Evolutionary conservation across 495 filamentous ascomycete species (phyloP).

Genomic region (Aspergillus ostianus): DNA sequence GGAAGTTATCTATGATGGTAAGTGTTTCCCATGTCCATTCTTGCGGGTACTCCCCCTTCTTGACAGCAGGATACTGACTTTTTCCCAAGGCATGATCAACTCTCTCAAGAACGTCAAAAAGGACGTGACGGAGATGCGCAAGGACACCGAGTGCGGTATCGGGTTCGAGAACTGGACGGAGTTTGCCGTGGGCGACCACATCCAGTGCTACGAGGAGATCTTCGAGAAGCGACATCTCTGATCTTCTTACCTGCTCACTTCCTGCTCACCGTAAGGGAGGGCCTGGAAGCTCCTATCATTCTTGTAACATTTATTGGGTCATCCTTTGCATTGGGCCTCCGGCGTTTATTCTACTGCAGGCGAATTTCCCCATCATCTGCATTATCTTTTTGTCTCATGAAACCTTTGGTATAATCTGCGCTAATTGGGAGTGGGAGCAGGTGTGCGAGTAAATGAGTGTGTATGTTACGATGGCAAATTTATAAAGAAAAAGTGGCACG

Average conservation of each 20-base stretch:
- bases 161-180: constrained; percentile 76
- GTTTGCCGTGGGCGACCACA: constrained; percentile 76
- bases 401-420: too few relatives aligned
- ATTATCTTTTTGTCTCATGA: neutral
- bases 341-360: constrained; percentile 61
- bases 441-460: neutral
- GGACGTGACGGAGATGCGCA: constrained; percentile 81
- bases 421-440: neutral
- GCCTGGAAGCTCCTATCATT: neutral
- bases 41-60: neutral
- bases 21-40: constrained; percentile 27
- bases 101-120: constrained; percentile 92
- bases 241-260: constrained; percentile 9
- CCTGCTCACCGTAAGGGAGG: neutral
- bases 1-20: constrained; percentile 77
- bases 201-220: constrained; percentile 83
- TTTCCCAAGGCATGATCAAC: constrained; percentile 63
- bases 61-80: neutral
- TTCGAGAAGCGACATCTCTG: constrained; percentile 62
- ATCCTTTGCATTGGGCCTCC: constrained; percentile 62
- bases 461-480: too few relatives aligned
- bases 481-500: too few relatives aligned
- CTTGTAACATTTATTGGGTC: constrained; percentile 14
- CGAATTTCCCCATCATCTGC: constrained; percentile 66
- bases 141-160: constrained; percentile 90